Base-by-base conservation (phyloP, 148 eudicot species). In the Fallopia convolvulus region DNA sequence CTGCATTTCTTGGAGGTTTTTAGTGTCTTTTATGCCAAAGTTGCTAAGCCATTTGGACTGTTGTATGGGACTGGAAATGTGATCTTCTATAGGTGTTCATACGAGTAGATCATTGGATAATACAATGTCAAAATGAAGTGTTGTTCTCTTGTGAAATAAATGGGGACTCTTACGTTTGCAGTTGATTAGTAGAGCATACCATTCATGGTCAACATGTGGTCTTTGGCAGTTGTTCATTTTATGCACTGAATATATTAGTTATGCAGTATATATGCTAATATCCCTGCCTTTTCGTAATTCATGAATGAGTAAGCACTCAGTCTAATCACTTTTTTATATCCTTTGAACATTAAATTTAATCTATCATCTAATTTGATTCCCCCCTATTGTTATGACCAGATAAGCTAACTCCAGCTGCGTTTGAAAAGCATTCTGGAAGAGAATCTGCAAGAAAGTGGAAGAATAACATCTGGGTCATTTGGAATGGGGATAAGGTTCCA, bases 361-460 rank as follows among this genome's bases (percentile, higher is more conserved):
- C 70, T 12, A 33, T 65, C 72, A 33, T 12, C 15, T 23, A 3
- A 26, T 26, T 14, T 68, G 21, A 23, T 36, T 66, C 10, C 5
- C 8, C 14, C 5, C 2, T 33, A 6, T 33, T 68, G 3, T 7
- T 68, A 20, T 61, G 70, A 68, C 1, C 42, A 90, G 94, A 83
- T 48, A 87, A 84, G 66, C 60, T 90, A 74, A 87, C 83, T 63
- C 94, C 94, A 15, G 83, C 92, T 78, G 94, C 94, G 78, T 90
- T 90, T 80, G 94, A 89, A 83, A 90, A 89, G 83, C 94, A 90
- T 82, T 89, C 92, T 13, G 92, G 89, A 30, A 86, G 87, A 82
- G 94, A 89, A 82, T 84, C 84, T 48, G 85, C 92, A 41, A 52
- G 88, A 78, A 90, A 87, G 76, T 90, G 94, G 94, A 90, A 84